Conservation (phyloP, 768 basidiomycete species). For the Tephrocybe rancida region DNA sequence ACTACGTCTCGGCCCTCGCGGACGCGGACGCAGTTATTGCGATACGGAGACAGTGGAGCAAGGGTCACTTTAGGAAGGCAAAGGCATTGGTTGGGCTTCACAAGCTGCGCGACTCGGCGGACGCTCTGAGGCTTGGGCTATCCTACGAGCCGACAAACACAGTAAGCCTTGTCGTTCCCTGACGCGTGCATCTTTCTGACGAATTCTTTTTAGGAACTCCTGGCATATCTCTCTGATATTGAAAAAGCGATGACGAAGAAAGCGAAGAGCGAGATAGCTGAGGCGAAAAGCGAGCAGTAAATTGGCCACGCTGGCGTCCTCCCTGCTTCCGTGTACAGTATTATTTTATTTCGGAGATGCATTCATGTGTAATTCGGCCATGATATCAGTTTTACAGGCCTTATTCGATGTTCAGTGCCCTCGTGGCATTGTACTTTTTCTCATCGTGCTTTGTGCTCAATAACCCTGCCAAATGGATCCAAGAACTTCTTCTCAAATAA, state of each 20-base stretch:
- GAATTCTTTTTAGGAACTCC: slow-evolving; percentile 16
- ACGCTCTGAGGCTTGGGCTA: slow-evolving; percentile 81
- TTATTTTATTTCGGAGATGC: background rate
- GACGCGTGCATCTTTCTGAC: background rate
- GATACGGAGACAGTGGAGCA: slow-evolving; percentile 87
- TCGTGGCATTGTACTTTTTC: too few relatives aligned
- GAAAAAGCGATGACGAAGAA: slow-evolving; percentile 19
- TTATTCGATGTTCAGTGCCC: background rate
- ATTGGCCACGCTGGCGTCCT: background rate
- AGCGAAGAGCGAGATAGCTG: slow-evolving; percentile 3
- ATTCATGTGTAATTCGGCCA: slow-evolving; percentile 2
- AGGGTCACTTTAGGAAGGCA: slow-evolving; percentile 94
- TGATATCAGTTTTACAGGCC: slow-evolving; percentile 8
- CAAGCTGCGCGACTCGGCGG: slow-evolving; percentile 72
- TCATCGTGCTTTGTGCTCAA: too few relatives aligned
- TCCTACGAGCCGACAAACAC: slow-evolving; percentile 71
- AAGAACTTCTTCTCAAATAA: slow-evolving; percentile 5
- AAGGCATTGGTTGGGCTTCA: slow-evolving; percentile 82
- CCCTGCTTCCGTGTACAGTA: slow-evolving; percentile 4
- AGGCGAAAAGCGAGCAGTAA: slow-evolving; percentile 13
- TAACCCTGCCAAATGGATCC: background rate
- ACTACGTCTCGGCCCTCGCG: slow-evolving; percentile 75
- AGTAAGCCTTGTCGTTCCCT: slow-evolving; percentile 25
- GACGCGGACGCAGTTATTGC: slow-evolving; percentile 92
- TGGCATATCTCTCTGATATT: slow-evolving; percentile 20